phyloP scores from a whole-genome alignment of 2,329 filamentous ascomycete genomes.

The Colletotrichum musae region DNA sequence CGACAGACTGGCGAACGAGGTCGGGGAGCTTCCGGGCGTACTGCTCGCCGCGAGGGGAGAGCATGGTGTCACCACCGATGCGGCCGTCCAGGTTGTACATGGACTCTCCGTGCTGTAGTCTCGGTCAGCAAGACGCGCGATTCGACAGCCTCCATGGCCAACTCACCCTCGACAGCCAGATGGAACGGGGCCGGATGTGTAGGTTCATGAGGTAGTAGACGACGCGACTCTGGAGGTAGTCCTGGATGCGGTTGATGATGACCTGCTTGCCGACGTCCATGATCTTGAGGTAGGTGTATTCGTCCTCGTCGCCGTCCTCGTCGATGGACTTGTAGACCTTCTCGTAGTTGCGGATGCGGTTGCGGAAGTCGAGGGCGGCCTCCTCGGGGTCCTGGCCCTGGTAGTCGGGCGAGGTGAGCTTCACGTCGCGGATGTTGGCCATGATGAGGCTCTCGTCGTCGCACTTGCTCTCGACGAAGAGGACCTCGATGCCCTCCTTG shows the following conservation, averaged over 20 bases:
- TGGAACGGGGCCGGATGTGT: conserved; percentile 95
- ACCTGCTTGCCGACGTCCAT: conserved; percentile 97
- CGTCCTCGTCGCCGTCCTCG: conserved; percentile 81
- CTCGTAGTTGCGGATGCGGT: conserved; percentile 97
- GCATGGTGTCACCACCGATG: conserved; percentile 91
- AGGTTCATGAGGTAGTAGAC: conserved; percentile 99
- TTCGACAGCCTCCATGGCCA: neutral
- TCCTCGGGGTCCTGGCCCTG: conserved; percentile 92
- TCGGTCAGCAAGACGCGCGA: neutral
- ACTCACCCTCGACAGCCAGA: conserved; percentile 93
- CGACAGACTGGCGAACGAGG: conserved; percentile 87
- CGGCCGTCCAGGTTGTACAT: conserved; percentile 90
- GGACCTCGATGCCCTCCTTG: conserved; percentile 84
- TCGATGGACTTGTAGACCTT: conserved; percentile 96
- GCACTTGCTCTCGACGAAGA: conserved; percentile 98
- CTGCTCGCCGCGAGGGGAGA: conserved; percentile 88
- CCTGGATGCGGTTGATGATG: conserved; percentile 97
- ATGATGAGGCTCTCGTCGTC: conserved; percentile 97
- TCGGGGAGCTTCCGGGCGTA: conserved; percentile 90
- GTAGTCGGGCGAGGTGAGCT: conserved; percentile 97
- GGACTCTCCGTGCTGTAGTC: conserved; percentile 87
- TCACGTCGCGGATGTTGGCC: conserved; percentile 98
- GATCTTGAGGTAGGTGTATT: conserved; percentile 96
- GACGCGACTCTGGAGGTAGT: conserved; percentile 95
- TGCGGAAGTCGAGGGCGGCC: conserved; percentile 91